Evolutionary conservation across 2,329 filamentous ascomycete genomes (phyloP).

Genomic region (Venturia aucupariae): DNA sequence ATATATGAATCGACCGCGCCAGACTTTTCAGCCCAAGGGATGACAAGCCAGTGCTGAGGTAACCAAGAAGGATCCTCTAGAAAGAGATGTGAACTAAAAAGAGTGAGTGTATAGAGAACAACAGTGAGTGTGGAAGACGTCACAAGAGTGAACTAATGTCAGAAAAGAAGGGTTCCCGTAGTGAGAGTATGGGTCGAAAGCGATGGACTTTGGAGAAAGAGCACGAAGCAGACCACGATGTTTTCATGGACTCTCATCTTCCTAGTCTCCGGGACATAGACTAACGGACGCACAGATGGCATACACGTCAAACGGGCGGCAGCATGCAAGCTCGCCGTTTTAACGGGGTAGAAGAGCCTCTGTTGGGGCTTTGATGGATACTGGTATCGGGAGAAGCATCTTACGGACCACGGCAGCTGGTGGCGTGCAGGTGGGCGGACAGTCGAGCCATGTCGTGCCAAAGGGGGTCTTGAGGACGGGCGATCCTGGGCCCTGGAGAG

Average conservation of each 20-base stretch:
- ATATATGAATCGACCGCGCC: background rate
- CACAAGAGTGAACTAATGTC: background rate
- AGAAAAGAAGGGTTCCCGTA: slow-evolving; percentile 3
- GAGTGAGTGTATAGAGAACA: background rate
- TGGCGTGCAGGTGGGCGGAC: background rate
- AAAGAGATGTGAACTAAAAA: background rate
- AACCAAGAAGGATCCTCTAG: background rate
- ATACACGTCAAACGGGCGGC: background rate
- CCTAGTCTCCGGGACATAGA: background rate
- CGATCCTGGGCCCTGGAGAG: background rate
- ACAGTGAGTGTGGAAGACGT: background rate
- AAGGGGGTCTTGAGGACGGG: background rate
- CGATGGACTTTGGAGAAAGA: background rate
- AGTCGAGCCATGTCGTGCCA: background rate
- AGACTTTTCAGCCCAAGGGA: background rate
- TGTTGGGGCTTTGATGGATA: background rate
- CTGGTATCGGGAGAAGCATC: background rate
- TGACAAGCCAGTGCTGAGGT: too few species aligned
- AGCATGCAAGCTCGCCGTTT: background rate
- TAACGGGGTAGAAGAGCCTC: background rate
- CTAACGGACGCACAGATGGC: background rate
- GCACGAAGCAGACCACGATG: background rate
- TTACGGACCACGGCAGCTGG: background rate
- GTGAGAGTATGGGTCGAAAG: background rate
- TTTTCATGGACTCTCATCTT: background rate